Evolutionary conservation across 768 basidiomycete genomes (phyloP).

Genomic region (Lactarius evosmus): DNA sequence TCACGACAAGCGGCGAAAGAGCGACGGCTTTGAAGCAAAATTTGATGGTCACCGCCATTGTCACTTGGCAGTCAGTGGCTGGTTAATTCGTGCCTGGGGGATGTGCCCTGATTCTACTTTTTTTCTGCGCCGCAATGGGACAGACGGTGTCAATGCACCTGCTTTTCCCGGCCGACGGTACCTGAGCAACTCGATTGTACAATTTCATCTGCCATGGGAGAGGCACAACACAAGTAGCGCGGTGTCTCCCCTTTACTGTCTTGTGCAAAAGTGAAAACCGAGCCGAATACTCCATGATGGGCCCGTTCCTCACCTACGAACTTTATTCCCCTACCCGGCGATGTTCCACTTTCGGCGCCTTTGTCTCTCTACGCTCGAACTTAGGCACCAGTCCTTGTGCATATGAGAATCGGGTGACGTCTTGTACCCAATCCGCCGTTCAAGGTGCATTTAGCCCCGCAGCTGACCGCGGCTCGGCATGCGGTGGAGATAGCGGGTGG

Average conservation of each 20-base stretch:
- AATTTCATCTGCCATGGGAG: not conserved
- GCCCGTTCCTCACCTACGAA: slow-evolving; percentile 8
- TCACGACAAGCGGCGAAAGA: not conserved
- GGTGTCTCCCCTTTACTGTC: not conserved
- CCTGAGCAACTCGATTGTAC: not conserved
- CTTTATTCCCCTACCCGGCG: not conserved
- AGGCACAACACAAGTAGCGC: not conserved
- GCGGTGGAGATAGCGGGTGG: slow-evolving; percentile 10
- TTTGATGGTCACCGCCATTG: not conserved
- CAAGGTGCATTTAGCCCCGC: not conserved
- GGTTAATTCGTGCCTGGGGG: not conserved
- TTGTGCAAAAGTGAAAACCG: slow-evolving; percentile 1
- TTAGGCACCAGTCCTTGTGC: not conserved
- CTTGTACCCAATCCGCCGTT: not conserved
- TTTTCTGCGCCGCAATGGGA: not conserved
- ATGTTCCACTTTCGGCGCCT: slow-evolving; percentile 2
- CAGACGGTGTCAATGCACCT: not conserved
- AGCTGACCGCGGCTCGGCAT: not conserved
- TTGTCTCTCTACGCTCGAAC: not conserved
- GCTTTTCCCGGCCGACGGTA: not conserved
- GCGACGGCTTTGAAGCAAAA: not conserved
- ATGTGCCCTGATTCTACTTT: not conserved
- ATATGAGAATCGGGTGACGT: not conserved
- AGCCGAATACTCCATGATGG: slow-evolving; percentile 16
- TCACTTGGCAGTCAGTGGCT: not conserved